phyloP scores from a whole-genome alignment of 2,329 filamentous ascomycete genomes.

The Lachnellula suecica region DNA sequence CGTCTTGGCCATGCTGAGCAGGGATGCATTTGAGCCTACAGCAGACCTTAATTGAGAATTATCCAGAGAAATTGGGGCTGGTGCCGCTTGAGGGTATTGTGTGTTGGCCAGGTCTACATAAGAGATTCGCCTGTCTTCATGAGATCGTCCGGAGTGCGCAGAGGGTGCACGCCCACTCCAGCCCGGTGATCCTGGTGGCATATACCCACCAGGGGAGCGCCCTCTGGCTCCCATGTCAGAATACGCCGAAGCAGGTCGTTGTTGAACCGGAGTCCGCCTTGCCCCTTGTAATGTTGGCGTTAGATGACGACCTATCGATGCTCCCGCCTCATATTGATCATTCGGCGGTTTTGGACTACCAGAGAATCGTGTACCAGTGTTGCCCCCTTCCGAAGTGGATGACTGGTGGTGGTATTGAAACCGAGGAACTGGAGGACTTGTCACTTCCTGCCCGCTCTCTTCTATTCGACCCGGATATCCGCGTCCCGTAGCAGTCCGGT shows the following conservation, averaged over 20 bases:
- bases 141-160: constrained; percentile 28
- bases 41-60: constrained; percentile 77
- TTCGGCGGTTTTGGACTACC: constrained; percentile 15
- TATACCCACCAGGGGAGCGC: constrained; percentile 49
- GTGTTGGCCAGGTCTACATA: constrained; percentile 55
- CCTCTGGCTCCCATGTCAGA: constrained; percentile 69
- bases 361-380: constrained; percentile 20
- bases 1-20: constrained; percentile 89
- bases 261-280: constrained; percentile 55
- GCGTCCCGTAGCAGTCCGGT: constrained; percentile 2
- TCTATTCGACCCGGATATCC: constrained; percentile 18
- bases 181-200: constrained; percentile 25
- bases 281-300: constrained; percentile 55
- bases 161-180: constrained; percentile 31
- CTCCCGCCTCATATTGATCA: constrained; percentile 43
- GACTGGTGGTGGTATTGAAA: constrained; percentile 60
- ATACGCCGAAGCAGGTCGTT: constrained; percentile 72
- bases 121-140: constrained; percentile 31
- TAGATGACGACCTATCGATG: constrained; percentile 59
- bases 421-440: constrained; percentile 44
- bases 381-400: constrained; percentile 41
- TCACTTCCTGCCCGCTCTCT: constrained; percentile 20
- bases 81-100: constrained; percentile 36
- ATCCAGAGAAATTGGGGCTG: constrained; percentile 53
- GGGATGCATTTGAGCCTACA: constrained; percentile 85